These are phyloP conservation scores for Fusarium bactridioides DNA, from an alignment of 2,329 filamentous ascomycete species.

Conservation along the genomic window DNA sequence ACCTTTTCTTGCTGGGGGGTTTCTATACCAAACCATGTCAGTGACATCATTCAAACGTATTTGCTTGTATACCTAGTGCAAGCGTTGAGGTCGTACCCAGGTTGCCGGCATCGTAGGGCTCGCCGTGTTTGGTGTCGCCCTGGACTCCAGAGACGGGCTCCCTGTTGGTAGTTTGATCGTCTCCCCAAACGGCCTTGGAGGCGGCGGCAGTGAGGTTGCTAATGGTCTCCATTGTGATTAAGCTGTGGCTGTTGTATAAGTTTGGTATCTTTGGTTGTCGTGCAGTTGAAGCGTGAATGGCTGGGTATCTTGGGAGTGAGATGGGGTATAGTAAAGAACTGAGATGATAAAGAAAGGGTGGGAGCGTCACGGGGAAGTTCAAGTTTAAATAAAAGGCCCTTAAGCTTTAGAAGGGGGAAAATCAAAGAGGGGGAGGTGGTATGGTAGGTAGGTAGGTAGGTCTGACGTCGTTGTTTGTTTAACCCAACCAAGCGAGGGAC, in stretches of 20 bases:
- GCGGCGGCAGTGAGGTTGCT: conserved; percentile 59
- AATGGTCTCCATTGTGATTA: conserved; percentile 67
- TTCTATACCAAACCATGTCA: conserved; percentile 7
- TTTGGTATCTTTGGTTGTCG: neutral
- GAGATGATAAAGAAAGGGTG: neutral
- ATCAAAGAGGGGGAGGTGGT: neutral
- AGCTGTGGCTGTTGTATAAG: neutral
- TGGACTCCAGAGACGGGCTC: conserved; percentile 78
- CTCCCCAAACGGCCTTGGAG: conserved; percentile 55
- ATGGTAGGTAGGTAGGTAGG: neutral
- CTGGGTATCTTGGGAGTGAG: conserved; percentile 17
- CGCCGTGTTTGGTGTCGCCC: conserved; percentile 71
- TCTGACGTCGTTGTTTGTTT: conserved; percentile 31
- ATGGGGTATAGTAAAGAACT: conserved; percentile 11
- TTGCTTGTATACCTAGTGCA: neutral
- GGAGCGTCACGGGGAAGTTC: conserved; percentile 1
- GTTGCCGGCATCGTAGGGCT: conserved; percentile 85
- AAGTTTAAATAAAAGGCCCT: conserved; percentile 29
- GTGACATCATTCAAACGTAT: neutral
- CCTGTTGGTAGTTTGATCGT: conserved; percentile 46
- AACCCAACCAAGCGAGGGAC: conserved; percentile 1
- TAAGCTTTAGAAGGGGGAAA: neutral
- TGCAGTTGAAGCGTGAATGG: neutral
- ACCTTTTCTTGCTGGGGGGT: conserved; percentile 30
- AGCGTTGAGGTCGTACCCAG: conserved; percentile 52